Conservation (phyloP, 2,329 filamentous ascomycete genomes). For the Triangularia verruculosa region DNA sequence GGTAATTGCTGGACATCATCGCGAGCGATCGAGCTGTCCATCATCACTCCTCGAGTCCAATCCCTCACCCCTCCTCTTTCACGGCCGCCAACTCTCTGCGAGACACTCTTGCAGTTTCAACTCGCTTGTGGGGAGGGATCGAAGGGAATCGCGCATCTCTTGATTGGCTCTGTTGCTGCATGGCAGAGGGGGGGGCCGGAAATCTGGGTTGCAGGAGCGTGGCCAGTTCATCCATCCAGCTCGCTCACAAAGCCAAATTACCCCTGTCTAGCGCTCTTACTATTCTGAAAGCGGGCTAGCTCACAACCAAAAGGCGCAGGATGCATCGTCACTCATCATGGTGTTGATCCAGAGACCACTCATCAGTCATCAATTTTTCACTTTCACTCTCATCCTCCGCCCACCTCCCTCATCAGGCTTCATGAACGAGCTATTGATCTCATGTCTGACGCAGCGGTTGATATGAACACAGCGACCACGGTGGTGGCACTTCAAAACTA, state of each 20-base stretch:
- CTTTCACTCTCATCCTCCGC: background rate
- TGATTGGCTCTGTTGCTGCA: constrained; percentile 27
- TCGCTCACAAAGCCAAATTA: constrained; percentile 24
- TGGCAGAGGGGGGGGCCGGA: constrained; percentile 23
- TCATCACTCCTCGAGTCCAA: background rate
- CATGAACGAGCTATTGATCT: background rate
- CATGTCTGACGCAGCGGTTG: background rate
- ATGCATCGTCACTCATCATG: constrained; percentile 20
- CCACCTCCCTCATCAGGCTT: background rate
- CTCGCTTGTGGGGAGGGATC: constrained; percentile 17
- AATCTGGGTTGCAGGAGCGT: constrained; percentile 24
- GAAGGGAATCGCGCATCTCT: constrained; percentile 12
- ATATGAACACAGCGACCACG: background rate
- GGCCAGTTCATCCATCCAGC: constrained; percentile 24
- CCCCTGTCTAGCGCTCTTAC: constrained; percentile 26
- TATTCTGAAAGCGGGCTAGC: constrained; percentile 21
- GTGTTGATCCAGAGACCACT: constrained; percentile 21
- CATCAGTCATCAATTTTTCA: constrained; percentile 1
- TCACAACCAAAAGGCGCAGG: constrained; percentile 23
- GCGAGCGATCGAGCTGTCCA: background rate
- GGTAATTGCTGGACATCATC: background rate
- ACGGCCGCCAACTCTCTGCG: constrained; percentile 14
- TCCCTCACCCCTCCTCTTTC: constrained; percentile 6
- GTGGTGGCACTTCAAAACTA: background rate
- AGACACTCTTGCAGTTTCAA: constrained; percentile 25